Evolutionary conservation across 2,329 filamentous ascomycete genomes (phyloP).

Genomic region (Magnaporthiopsis rhizophila): DNA sequence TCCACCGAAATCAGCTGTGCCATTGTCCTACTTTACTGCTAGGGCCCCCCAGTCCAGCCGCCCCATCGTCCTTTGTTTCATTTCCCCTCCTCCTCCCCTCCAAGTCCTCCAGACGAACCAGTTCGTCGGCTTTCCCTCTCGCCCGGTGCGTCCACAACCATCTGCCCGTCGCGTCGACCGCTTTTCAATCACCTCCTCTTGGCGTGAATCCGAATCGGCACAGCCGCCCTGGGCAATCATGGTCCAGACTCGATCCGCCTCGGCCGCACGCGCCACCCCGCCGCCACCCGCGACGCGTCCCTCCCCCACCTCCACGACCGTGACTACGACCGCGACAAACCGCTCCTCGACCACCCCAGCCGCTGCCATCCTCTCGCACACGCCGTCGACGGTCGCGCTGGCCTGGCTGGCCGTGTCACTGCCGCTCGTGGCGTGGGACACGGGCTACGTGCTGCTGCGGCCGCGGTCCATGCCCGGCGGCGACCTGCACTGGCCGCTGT

Average conservation of each 20-base stretch:
- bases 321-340: background rate
- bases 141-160: background rate
- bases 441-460: slow-evolving; percentile 67
- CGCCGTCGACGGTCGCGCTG: slow-evolving; percentile 39
- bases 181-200: too few species aligned
- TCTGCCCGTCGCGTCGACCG: too few species aligned
- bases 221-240: slow-evolving; percentile 8
- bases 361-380: slow-evolving; percentile 24
- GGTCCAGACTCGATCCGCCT: slow-evolving; percentile 17
- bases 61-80: too few species aligned
- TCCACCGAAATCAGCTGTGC: background rate
- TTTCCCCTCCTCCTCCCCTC: too few species aligned
- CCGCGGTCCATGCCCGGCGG: slow-evolving; percentile 79
- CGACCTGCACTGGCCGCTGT: slow-evolving; percentile 62
- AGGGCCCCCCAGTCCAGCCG: too few species aligned
- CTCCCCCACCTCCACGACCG: slow-evolving; percentile 1
- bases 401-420: slow-evolving; percentile 68
- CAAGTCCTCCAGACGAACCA: too few species aligned
- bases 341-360: background rate
- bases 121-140: background rate
- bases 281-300: background rate
- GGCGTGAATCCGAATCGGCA: too few species aligned
- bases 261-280: slow-evolving; percentile 13
- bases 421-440: slow-evolving; percentile 77
- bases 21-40: background rate